These are phyloP conservation scores for Geosmithia putterillii DNA, from an alignment of 2,329 filamentous ascomycete genomes.

Conservation along the genomic window DNA sequence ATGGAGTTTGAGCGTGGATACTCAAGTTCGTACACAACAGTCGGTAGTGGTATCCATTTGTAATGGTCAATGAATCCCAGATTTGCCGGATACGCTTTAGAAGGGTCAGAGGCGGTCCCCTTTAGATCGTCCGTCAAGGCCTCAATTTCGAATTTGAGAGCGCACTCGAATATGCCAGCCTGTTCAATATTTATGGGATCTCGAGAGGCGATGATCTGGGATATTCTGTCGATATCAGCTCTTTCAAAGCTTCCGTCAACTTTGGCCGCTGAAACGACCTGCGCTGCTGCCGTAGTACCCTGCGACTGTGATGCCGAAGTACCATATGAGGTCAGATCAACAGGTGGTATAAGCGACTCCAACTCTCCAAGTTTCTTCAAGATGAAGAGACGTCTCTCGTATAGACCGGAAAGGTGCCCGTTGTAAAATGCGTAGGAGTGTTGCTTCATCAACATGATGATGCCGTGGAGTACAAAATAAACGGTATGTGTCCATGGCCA, in stretches of 20 bases:
- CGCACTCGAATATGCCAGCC: constrained; percentile 47
- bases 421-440: constrained; percentile 74
- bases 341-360: constrained; percentile 26
- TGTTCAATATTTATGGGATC: constrained; percentile 49
- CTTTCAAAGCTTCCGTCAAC: constrained; percentile 20
- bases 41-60: constrained; percentile 65
- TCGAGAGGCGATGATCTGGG: constrained; percentile 47
- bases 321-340: constrained; percentile 6
- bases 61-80: constrained; percentile 52
- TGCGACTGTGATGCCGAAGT: constrained; percentile 4
- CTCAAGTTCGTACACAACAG: constrained; percentile 66
- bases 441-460: constrained; percentile 76
- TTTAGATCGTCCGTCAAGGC: constrained; percentile 51
- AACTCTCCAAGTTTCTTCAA: constrained; percentile 41
- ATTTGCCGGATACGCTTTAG: constrained; percentile 54
- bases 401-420: constrained; percentile 53
- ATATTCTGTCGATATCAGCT: constrained; percentile 46
- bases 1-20: constrained; percentile 58
- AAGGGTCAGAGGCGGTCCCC: constrained; percentile 41
- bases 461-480: constrained; percentile 61
- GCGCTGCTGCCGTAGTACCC: too few species aligned
- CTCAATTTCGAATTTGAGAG: constrained; percentile 56
- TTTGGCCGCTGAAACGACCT: too few species aligned
- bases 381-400: constrained; percentile 35
- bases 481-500: constrained; percentile 80